A percentile compares a stretch with the other conserved stretches of the same genome.
Conservation (phyloP, 345 rosid genomes). For the Citrus reticulata region DNA sequence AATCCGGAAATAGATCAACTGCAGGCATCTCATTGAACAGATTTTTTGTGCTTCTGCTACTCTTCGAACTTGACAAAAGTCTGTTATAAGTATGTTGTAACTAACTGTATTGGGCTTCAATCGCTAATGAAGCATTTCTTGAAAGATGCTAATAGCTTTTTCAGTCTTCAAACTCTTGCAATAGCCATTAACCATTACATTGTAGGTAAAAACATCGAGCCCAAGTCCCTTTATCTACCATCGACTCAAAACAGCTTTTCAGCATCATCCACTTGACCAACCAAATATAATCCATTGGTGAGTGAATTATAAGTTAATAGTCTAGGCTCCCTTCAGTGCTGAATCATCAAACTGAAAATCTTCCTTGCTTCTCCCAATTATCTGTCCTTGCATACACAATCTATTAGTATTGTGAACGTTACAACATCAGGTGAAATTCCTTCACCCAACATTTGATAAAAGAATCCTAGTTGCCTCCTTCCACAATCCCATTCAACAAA, state of each 20-base stretch:
- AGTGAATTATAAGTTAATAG: slow-evolving; percentile 19
- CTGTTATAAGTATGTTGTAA: slow-evolving; percentile 27
- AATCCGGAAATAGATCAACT: not conserved
- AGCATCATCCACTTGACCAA: slow-evolving; percentile 19
- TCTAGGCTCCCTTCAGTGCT: slow-evolving; percentile 11
- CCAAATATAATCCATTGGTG: slow-evolving; percentile 31
- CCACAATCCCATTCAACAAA: slow-evolving; percentile 19
- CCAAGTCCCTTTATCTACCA: too few species aligned
- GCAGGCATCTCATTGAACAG: slow-evolving; percentile 21
- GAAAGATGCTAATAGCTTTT: too few species aligned
- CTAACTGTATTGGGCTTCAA: slow-evolving; percentile 20
- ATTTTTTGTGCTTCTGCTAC: slow-evolving; percentile 19
- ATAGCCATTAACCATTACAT: too few species aligned
- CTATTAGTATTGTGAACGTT: slow-evolving; percentile 17
- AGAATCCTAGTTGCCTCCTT: slow-evolving; percentile 21
- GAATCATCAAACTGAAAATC: slow-evolving; percentile 26
- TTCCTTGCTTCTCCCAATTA: slow-evolving; percentile 19
- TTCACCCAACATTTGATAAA: slow-evolving; percentile 18
- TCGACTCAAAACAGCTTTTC: slow-evolving; percentile 16
- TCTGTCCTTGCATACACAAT: slow-evolving; percentile 17
- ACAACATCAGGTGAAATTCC: slow-evolving; percentile 20
- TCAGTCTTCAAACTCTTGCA: too few species aligned
- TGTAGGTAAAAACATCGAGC: too few species aligned
- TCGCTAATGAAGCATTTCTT: not conserved
- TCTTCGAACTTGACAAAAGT: slow-evolving; percentile 24